A percentile compares a stretch with the other conserved stretches of the same genome.
These are phyloP conservation scores for Paragyromitra xinjiangensis DNA, from an alignment of 495 filamentous ascomycete species.

Conservation along the genomic window DNA sequence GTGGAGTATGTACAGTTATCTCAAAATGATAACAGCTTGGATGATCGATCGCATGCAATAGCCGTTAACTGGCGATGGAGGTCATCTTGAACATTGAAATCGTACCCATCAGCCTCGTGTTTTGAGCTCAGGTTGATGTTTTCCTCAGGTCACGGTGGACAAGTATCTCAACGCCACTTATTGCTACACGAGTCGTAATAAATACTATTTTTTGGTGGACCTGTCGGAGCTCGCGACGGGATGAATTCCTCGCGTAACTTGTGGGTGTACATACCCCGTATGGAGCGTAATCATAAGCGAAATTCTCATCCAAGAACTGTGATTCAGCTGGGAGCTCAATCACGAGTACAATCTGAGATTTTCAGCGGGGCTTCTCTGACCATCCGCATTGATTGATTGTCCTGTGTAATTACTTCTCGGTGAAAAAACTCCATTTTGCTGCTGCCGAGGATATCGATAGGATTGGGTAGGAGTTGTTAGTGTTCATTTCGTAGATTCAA, in stretches of 20 bases:
- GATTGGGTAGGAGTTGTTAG: background rate
- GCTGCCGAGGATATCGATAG: background rate
- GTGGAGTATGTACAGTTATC: constrained; percentile 13
- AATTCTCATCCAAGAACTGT: constrained; percentile 7
- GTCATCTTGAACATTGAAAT: constrained; percentile 23
- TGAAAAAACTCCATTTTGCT: constrained; percentile 5
- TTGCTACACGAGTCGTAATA: constrained; percentile 18
- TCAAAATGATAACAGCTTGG: constrained; percentile 29
- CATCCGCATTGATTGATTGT: background rate
- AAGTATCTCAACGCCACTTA: constrained; percentile 18
- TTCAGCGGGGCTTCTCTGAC: constrained; percentile 12
- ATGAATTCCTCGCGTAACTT: constrained; percentile 19
- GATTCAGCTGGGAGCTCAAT: constrained; percentile 29
- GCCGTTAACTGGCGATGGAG: constrained; percentile 23
- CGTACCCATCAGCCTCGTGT: constrained; percentile 12
- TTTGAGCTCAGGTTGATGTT: constrained; percentile 17
- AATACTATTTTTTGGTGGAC: background rate
- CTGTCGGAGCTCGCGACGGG: constrained; percentile 5
- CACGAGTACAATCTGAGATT: constrained; percentile 26
- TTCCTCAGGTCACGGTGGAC: constrained; percentile 1
- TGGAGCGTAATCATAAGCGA: constrained; percentile 23
- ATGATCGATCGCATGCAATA: constrained; percentile 30
- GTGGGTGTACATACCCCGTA: constrained; percentile 41
- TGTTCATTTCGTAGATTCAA: constrained; percentile 19
- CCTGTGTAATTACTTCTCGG: constrained; percentile 24